A percentile compares a stretch with the other conserved stretches of the same genome.
phyloP scores from a whole-genome alignment of 495 filamentous ascomycete species.

The Poronia punctata region DNA sequence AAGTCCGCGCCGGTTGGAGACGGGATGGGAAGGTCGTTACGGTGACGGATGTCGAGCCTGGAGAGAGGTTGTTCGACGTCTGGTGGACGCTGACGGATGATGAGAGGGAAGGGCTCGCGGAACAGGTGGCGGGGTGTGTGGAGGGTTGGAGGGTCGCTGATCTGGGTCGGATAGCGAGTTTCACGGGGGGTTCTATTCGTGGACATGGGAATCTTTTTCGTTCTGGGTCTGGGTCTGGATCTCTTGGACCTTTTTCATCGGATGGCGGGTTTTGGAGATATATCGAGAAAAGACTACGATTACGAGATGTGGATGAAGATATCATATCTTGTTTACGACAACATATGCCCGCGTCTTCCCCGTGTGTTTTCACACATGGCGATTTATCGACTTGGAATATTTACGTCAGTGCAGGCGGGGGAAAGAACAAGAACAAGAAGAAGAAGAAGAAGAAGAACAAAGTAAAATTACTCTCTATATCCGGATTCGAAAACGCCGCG shows the following conservation, averaged over 20 bases:
- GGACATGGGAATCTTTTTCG: conserved; percentile 16
- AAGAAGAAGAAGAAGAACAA: too few species aligned
- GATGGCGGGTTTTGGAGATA: conserved; percentile 15
- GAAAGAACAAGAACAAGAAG: too few species aligned
- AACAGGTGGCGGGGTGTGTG: conserved; percentile 11
- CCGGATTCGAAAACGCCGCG: conserved; percentile 19
- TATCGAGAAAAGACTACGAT: conserved; percentile 7
- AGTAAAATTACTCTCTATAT: conserved; percentile 12
- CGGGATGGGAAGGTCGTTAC: conserved; percentile 19
- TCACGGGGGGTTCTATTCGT: conserved; percentile 12
- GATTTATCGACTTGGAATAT: conserved; percentile 19
- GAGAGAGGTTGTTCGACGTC: conserved; percentile 19
- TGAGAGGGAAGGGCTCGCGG: conserved; percentile 14
- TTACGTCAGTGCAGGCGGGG: too few species aligned
- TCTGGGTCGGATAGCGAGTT: conserved; percentile 14
- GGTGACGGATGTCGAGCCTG: conserved; percentile 10
- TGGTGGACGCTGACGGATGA: conserved; percentile 16
- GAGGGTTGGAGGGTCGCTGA: conserved; percentile 12
- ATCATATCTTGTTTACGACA: conserved; percentile 9
- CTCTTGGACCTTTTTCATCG: conserved; percentile 16
- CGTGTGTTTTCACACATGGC: conserved; percentile 21
- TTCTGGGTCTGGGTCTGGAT: conserved; percentile 1
- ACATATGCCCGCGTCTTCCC: conserved; percentile 20
- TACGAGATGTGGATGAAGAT: conserved; percentile 5
- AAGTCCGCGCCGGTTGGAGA: conserved; percentile 20